Evolutionary conservation across 306 rosid species (phyloP).

Genomic region (Corylus avellana): DNA sequence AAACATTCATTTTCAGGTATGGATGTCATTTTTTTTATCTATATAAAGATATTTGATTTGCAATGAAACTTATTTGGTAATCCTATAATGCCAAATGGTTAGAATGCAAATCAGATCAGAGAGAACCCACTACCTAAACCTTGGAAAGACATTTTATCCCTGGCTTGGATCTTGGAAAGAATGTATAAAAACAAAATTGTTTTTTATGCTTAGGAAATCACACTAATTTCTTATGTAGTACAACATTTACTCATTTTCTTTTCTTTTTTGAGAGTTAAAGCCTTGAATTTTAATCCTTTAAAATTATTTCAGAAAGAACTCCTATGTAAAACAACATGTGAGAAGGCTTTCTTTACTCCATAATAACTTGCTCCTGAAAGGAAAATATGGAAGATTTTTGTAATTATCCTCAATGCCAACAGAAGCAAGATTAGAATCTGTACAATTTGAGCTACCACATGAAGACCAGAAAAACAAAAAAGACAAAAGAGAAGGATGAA

Average conservation of each 20-base stretch:
- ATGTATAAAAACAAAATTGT: not conserved
- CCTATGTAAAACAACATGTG: not conserved
- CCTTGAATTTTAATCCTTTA: constrained; percentile 1
- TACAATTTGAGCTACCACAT: constrained; percentile 10
- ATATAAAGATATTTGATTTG: not conserved
- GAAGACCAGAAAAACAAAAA: not conserved
- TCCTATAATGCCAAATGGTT: not conserved
- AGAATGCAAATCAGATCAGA: not conserved
- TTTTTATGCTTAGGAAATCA: not conserved
- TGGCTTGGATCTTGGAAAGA: constrained; percentile 12
- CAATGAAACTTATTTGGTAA: not conserved
- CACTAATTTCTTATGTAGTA: not conserved
- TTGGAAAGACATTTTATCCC: not conserved
- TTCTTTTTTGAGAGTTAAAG: not conserved
- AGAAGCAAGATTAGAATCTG: not conserved
- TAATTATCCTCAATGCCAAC: not conserved
- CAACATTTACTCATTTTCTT: not conserved
- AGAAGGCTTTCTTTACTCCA: not conserved
- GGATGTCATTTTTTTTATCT: not conserved
- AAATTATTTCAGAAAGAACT: not conserved
- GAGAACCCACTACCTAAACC: constrained; percentile 2
- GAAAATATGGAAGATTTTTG: not conserved
- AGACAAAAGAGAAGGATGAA: not conserved
- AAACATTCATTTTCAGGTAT: constrained; percentile 38
- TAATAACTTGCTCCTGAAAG: not conserved